These are phyloP conservation scores for Aspergillus haitiensis DNA, from an alignment of 495 filamentous ascomycete species.

Conservation along the genomic window DNA sequence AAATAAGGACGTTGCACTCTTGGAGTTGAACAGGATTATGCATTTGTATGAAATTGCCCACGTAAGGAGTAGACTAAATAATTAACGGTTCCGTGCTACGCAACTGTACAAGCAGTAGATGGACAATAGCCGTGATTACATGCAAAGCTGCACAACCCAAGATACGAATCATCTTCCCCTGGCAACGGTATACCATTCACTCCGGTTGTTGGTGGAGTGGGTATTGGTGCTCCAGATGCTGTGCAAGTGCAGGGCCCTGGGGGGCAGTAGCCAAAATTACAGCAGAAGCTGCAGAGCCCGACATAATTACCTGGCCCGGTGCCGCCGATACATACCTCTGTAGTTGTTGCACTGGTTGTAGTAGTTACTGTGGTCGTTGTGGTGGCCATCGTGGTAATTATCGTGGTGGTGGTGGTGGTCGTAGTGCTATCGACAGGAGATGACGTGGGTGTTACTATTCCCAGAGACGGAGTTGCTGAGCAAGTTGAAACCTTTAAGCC, in stretches of 20 bases:
- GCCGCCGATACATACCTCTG: conserved; percentile 34
- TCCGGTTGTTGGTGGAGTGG: conserved; percentile 27
- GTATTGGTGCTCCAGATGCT: conserved; percentile 30
- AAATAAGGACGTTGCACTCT: too few relatives aligned
- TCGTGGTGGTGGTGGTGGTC: conserved; percentile 17
- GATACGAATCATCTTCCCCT: conserved; percentile 37
- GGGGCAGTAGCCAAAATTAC: conserved; percentile 44
- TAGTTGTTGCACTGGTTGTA: not conserved
- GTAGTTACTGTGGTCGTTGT: not conserved
- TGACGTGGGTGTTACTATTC: conserved; percentile 27
- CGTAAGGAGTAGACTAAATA: too few relatives aligned
- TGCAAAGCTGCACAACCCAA: conserved; percentile 44
- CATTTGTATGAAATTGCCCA: too few relatives aligned
- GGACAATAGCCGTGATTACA: conserved; percentile 48
- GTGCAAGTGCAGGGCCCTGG: conserved; percentile 43
- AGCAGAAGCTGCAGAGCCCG: conserved; percentile 44
- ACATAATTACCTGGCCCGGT: conserved; percentile 42
- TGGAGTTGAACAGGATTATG: too few relatives aligned
- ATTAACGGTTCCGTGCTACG: not conserved
- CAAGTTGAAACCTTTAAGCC: conserved; percentile 51
- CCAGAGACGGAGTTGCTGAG: conserved; percentile 43
- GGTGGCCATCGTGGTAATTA: conserved; percentile 16
- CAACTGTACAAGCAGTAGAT: conserved; percentile 33
- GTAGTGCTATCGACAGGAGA: conserved; percentile 20
- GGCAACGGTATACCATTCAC: conserved; percentile 31